Evolutionary conservation across 345 rosid species (phyloP).

Genomic region (Camelina laxa): DNA sequence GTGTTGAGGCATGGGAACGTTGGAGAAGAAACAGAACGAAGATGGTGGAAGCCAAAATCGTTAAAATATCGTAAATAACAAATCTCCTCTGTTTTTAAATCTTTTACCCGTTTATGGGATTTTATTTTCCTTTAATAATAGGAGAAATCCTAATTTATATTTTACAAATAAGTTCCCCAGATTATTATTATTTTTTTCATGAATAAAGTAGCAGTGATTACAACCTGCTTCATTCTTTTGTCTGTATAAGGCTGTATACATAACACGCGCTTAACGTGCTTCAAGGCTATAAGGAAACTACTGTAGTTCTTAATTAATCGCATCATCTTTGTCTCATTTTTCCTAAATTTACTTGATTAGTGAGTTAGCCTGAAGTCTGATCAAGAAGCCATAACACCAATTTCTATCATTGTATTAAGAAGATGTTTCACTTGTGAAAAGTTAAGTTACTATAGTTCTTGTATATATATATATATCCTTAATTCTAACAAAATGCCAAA

Average conservation of each 20-base stretch:
- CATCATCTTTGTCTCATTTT: conserved; percentile 3
- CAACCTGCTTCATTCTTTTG: conserved; percentile 4
- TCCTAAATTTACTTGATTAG: background rate
- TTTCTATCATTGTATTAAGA: background rate
- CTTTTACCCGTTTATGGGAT: no score
- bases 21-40: conserved; percentile 26
- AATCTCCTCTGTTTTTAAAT: no score
- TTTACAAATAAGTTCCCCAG: conserved; percentile 1
- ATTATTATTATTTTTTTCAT: background rate
- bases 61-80: no score
- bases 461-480: background rate
- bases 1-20: conserved; percentile 36
- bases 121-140: background rate
- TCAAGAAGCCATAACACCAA: conserved; percentile 4
- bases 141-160: conserved; percentile 2
- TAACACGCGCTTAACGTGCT: background rate
- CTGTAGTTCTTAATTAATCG: background rate
- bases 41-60: conserved; percentile 15
- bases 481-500: background rate
- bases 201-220: conserved; percentile 31
- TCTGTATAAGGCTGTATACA: background rate
- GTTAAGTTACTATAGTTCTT: background rate
- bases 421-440: background rate
- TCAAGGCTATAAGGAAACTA: background rate
- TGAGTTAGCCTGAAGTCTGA: background rate